Conservation (phyloP, 495 filamentous ascomycete species). For the Tuber indicum region DNA sequence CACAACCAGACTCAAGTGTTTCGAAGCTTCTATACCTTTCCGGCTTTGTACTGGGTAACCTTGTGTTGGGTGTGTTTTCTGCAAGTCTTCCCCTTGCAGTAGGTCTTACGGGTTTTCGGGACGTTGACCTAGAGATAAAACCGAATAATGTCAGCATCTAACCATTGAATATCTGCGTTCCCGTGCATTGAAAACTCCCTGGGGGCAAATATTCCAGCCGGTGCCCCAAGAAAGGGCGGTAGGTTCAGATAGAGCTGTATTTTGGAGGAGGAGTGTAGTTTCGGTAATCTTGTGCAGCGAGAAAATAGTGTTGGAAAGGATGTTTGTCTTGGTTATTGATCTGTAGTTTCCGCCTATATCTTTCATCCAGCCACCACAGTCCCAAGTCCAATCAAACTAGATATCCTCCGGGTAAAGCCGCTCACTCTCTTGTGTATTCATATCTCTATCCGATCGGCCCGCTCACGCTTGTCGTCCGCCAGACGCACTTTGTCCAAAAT, state of each 20-base stretch:
- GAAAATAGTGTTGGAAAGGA: neutral
- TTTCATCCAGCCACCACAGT: neutral
- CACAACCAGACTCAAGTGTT: neutral
- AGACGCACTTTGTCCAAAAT: neutral
- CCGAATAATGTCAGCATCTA: neutral
- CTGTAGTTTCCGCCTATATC: neutral
- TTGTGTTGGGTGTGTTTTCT: constrained; percentile 91
- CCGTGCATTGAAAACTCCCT: neutral
- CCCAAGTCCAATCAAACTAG: neutral
- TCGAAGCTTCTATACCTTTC: constrained; percentile 58
- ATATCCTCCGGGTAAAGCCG: neutral
- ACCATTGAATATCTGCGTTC: neutral
- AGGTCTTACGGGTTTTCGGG: constrained; percentile 84
- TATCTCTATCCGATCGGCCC: neutral
- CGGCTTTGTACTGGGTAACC: constrained; percentile 96
- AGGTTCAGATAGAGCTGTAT: neutral
- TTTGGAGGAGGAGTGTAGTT: neutral
- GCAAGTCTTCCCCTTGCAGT: constrained; percentile 93
- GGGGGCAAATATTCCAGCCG: neutral
- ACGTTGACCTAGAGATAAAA: constrained; percentile 63
- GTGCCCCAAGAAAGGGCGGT: neutral
- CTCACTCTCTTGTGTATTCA: neutral
- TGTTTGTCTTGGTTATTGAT: neutral
- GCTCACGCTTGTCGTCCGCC: neutral
- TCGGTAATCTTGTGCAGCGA: neutral